Percentiles rank a stretch among this genome's conserved stretches.
phyloP scores from a whole-genome alignment of 2,329 filamentous ascomycete genomes.

The Sclerotinia borealis region DNA sequence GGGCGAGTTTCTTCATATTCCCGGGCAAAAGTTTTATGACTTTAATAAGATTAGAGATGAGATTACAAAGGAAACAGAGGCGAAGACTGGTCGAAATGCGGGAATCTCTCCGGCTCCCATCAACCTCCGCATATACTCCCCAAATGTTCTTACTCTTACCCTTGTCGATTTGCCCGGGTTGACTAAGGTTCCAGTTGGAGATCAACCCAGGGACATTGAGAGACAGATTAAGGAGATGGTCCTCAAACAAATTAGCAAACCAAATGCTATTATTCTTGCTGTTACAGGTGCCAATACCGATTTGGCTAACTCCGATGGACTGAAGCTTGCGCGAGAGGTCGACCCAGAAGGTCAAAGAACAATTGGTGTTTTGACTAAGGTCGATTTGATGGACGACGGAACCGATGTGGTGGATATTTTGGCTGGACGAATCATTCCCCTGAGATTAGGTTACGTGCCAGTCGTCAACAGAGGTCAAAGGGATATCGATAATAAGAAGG shows the following conservation, averaged over 20 bases:
- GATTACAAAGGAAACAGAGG: slow-evolving; percentile 92
- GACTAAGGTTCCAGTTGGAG: slow-evolving; percentile 93
- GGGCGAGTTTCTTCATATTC: slow-evolving; percentile 97
- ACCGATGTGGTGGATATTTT: slow-evolving; percentile 98
- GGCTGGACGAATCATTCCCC: slow-evolving; percentile 91
- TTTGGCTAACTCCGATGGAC: slow-evolving; percentile 94
- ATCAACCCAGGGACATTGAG: slow-evolving; percentile 95
- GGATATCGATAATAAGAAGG: slow-evolving; percentile 97
- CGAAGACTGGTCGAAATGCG: slow-evolving; percentile 91
- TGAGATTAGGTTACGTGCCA: slow-evolving; percentile 90
- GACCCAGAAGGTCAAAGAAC: slow-evolving; percentile 96
- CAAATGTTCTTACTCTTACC: slow-evolving; percentile 93
- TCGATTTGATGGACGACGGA: slow-evolving; percentile 97
- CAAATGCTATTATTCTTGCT: slow-evolving; percentile 94
- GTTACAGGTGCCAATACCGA: slow-evolving; percentile 97
- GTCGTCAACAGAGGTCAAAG: slow-evolving; percentile 97
- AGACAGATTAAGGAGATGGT: slow-evolving; percentile 97
- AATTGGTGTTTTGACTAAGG: slow-evolving; percentile 97
- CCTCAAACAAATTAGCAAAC: slow-evolving; percentile 95
- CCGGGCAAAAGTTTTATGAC: slow-evolving; percentile 94
- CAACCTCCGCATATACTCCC: slow-evolving; percentile 96
- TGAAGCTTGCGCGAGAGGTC: slow-evolving; percentile 94
- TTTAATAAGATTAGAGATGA: slow-evolving; percentile 98
- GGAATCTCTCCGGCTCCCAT: slow-evolving; percentile 96
- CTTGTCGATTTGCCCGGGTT: slow-evolving; percentile 93